Evolutionary conservation across 495 filamentous ascomycete species (phyloP), one percentile per base, ranked within the genome.

Genomic region (Letharia columbiana): DNA sequence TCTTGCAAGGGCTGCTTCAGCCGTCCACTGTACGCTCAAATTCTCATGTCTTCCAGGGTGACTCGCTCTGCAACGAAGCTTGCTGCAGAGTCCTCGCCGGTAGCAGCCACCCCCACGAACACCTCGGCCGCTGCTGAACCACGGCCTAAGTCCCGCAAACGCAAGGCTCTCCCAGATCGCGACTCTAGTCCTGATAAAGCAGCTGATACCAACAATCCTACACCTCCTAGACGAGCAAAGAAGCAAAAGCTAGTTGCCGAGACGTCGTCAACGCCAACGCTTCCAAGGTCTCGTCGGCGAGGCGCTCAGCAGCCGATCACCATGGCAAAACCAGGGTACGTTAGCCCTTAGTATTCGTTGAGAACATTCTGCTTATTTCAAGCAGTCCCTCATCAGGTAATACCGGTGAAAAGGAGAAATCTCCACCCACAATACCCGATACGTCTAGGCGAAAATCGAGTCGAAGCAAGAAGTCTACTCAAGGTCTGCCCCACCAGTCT

Each of bases 301-400:
- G 82, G 84, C 77, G 78, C 83, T 73, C 86, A 89, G 77, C 78
- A 82, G 74, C 73, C 85, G 61, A 78, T 82, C 77, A 82, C 81
- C 73, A 94, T 93, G 92, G 91, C 91, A 77, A 90, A 87, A 80
- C 84, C 89, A 74, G 87, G 85, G 91, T 94, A 78, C 64, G 84
- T 79, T 42, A 39, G 59, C n/a, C 2, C 56, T 35, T 17, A n/a
- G 18, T 18, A 39, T 31, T 42, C 56, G 23, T 61, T 13, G 15
- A 8, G 39, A 17, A 13, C 8, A 50, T 17, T 17, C 5, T 20
- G 41, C 47, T 66, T 8, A 60, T 33, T 13, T 9, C 12, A 62
- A 8, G 37, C 35, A 71, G 66, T 40, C 59, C 69, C 62, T 71
- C 69, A 35, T 62, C 40, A 18, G n/a, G 40, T 57, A 64, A 71